Base-by-base conservation (phyloP, 129 eudicot genomes). In the Centaurea solstitialis region DNA sequence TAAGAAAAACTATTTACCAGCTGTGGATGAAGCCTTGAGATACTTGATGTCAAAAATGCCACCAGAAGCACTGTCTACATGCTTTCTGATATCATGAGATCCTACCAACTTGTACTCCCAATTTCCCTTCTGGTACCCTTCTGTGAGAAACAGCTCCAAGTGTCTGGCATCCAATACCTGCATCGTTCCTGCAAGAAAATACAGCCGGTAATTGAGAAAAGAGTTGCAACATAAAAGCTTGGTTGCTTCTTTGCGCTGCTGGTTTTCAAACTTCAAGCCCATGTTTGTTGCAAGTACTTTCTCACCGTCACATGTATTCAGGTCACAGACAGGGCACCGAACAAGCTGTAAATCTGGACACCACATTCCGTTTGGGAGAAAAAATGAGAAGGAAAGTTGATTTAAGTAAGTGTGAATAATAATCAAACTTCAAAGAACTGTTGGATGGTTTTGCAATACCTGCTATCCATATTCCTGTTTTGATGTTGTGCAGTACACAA, bases 241-340 rank as follows among this genome's bases (percentile, higher is more conserved):
- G n/a, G n/a, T n/a, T n/a, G n/a, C n/a, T n/a, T n/a, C n/a, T n/a
- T n/a, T n/a, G n/a, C n/a, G n/a, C n/a, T n/a, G n/a, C n/a, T n/a
- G n/a, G n/a, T n/a, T n/a, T n/a, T 75, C 24, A 33, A 68, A 45
- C 75, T 45, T 78, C 80, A 65, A 67, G 26, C 28, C 35, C 4
- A 28, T 76, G 65, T 57, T 5, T 17, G 9, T 37, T 23, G 1
- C 7, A 37, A 70, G 68, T 77, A 22, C 22, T 47, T 72, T 66
- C 93, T 90, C 75, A 95, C 99, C 99, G 75, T 95, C 99, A 79
- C 99, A 95, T 28, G 99, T 82, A 57, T 91, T 86, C 68, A 91
- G 91, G 89, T 95, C 97, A 73, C 98, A 95, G 69, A 93, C 97
- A 53, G 99, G 99, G 83, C 99, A 95, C 64, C 99, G 91, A 67